Conservation (phyloP, 1,284 basidiomycete genomes). For the Sporisorium scitamineum region DNA sequence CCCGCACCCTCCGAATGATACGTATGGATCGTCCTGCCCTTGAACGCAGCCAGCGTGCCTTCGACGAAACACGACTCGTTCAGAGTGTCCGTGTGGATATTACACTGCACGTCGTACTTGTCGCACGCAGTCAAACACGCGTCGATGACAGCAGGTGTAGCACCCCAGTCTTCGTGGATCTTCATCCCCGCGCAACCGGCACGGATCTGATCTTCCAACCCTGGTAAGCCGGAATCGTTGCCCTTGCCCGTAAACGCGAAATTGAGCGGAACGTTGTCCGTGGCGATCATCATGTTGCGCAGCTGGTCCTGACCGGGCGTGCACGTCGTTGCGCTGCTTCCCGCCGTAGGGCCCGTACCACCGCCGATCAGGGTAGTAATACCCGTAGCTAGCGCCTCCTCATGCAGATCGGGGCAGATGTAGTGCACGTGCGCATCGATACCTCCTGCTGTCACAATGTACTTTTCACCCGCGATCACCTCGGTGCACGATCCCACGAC, state of each 20-base stretch:
- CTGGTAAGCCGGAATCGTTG: conserved; percentile 82
- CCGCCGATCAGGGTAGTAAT: conserved; percentile 71
- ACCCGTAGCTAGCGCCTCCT: conserved; percentile 73
- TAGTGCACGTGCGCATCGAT: conserved; percentile 85
- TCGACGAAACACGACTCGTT: conserved; percentile 81
- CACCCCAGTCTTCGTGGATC: conserved; percentile 98
- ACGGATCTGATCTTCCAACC: conserved; percentile 82
- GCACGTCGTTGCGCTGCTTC: conserved; percentile 93
- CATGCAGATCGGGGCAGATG: conserved; percentile 90
- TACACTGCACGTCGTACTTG: conserved; percentile 94
- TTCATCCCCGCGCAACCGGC: conserved; percentile 93
- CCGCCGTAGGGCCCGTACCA: conserved; percentile 88
- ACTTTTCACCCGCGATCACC: conserved; percentile 92
- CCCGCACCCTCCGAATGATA: conserved; percentile 67
- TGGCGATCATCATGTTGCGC: conserved; percentile 72
- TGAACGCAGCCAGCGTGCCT: conserved; percentile 92
- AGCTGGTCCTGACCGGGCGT: conserved; percentile 75
- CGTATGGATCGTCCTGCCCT: conserved; percentile 91
- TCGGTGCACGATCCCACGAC: conserved; percentile 59
- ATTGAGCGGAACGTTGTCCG: conserved; percentile 89
- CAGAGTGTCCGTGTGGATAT: conserved; percentile 94
- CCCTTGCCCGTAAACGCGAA: conserved; percentile 84
- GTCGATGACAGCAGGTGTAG: conserved; percentile 86
- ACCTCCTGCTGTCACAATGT: conserved; percentile 92
- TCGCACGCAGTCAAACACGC: conserved; percentile 84